Percentiles rank a stretch among this genome's conserved stretches.
These are phyloP conservation scores for Soucietia sequanensis DNA, from an alignment of 805 yeast species.

Conservation along the genomic window DNA sequence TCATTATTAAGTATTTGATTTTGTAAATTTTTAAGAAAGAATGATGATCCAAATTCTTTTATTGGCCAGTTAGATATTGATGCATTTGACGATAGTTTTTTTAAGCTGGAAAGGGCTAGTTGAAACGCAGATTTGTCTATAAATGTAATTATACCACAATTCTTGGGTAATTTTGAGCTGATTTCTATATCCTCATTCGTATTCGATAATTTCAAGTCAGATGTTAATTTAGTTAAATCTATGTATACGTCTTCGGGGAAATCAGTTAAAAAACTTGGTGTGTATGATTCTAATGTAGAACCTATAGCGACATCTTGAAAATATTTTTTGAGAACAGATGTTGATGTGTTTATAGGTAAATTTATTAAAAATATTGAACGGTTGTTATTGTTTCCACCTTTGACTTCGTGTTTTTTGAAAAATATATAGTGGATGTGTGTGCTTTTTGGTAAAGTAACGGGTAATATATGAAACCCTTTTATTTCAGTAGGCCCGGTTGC, in stretches of 20 bases:
- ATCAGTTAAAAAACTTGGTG: slow-evolving; percentile 35
- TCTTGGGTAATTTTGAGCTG: slow-evolving; percentile 58
- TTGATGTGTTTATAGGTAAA: slow-evolving; percentile 62
- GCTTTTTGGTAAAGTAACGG: slow-evolving; percentile 41
- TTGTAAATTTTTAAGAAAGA: slow-evolving; percentile 41
- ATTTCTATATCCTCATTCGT: slow-evolving; percentile 22
- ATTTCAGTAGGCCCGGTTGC: too few species aligned
- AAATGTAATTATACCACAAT: slow-evolving; percentile 71
- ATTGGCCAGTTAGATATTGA: slow-evolving; percentile 39
- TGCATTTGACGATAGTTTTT: slow-evolving; percentile 38
- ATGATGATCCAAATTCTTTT: slow-evolving; percentile 33
- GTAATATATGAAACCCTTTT: slow-evolving; percentile 57
- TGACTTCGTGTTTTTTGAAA: slow-evolving; percentile 60
- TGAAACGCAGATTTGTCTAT: slow-evolving; percentile 68
- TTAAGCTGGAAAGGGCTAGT: slow-evolving; percentile 63
- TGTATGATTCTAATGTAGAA: slow-evolving; percentile 54
- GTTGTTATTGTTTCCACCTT: slow-evolving; percentile 39
- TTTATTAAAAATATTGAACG: slow-evolving; percentile 74
- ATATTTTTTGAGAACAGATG: slow-evolving; percentile 52
- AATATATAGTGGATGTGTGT: slow-evolving; percentile 55
- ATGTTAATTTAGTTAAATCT: slow-evolving; percentile 58
- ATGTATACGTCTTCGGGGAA: slow-evolving; percentile 47
- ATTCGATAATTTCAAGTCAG: slow-evolving; percentile 44
- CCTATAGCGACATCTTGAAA: slow-evolving; percentile 62
- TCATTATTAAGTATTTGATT: slow-evolving; percentile 46